A percentile compares a stretch with the other conserved stretches of the same genome.
phyloP scores from a whole-genome alignment of 2,329 filamentous ascomycete genomes.

The Epichloe elymi region DNA sequence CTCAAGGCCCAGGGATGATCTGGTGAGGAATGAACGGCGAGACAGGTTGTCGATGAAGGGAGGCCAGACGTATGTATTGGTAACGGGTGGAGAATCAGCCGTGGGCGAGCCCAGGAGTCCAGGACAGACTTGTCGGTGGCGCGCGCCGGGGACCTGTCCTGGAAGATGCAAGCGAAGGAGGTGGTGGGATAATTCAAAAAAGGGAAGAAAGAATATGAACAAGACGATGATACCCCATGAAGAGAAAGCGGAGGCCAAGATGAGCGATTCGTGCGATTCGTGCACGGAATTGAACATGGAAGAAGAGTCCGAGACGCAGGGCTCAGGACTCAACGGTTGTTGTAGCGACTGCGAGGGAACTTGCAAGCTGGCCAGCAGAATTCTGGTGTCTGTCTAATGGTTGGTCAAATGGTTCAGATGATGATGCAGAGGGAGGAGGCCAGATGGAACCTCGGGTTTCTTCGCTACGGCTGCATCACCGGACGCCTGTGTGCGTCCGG shows the following conservation, averaged over 20 bases:
- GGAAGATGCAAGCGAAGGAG: too few relatives aligned
- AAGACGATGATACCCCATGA: too few relatives aligned
- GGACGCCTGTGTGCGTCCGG: not conserved
- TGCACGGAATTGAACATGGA: not conserved
- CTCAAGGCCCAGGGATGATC: conserved; percentile 17
- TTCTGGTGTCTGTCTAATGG: too few relatives aligned
- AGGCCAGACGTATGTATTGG: not conserved
- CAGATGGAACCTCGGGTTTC: too few relatives aligned
- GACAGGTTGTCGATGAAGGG: conserved; percentile 16
- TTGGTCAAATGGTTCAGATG: not conserved
- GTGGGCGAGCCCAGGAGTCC: too few relatives aligned
- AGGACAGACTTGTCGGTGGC: too few relatives aligned
- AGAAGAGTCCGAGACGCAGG: not conserved
- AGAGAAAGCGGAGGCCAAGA: not conserved
- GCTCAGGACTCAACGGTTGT: not conserved
- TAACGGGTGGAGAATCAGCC: not conserved
- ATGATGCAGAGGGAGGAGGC: not conserved
- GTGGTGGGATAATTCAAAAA: not conserved
- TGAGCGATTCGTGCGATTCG: not conserved
- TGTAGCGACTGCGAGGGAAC: not conserved
- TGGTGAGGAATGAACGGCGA: conserved; percentile 23
- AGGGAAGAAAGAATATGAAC: not conserved
- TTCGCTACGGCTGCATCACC: not conserved
- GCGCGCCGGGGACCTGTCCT: too few relatives aligned
- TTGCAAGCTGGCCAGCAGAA: too few relatives aligned